Evolutionary conservation across 371 early-diverging fungal species (phyloP).

Genomic region (Rhizopus arrhizus): DNA sequence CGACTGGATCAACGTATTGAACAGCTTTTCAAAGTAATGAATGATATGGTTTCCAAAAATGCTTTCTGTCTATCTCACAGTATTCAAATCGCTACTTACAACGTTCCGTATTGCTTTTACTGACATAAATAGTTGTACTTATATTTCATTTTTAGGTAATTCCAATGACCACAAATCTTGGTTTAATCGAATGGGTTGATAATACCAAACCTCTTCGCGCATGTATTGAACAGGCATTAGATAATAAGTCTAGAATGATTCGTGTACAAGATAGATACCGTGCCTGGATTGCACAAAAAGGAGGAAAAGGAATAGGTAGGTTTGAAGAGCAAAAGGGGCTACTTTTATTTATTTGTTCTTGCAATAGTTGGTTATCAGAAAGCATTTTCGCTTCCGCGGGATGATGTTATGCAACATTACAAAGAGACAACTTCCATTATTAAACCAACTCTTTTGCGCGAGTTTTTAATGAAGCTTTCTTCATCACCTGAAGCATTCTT

Average conservation of each 20-base stretch:
- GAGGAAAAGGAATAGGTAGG: conserved; percentile 51
- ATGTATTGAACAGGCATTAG: conserved; percentile 46
- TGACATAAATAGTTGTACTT: neutral
- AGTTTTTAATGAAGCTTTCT: conserved; percentile 53
- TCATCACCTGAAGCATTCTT: conserved; percentile 71
- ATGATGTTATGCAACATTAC: conserved; percentile 48
- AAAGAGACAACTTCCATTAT: conserved; percentile 33
- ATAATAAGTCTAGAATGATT: conserved; percentile 27
- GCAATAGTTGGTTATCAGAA: conserved; percentile 53
- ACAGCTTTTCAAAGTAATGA: conserved; percentile 77
- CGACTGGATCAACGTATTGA: conserved; percentile 80
- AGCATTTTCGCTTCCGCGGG: conserved; percentile 51
- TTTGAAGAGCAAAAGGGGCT: neutral
- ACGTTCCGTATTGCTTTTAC: conserved; percentile 34
- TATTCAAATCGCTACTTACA: conserved; percentile 60
- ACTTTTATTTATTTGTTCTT: neutral
- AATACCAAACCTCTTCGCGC: conserved; percentile 51
- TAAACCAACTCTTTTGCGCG: conserved; percentile 45
- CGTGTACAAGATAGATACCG: conserved; percentile 38
- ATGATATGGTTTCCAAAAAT: conserved; percentile 61
- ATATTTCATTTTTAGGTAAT: conserved; percentile 46
- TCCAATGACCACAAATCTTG: conserved; percentile 67
- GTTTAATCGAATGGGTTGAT: conserved; percentile 69
- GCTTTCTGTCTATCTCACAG: conserved; percentile 53
- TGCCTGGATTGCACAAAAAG: conserved; percentile 21